A percentile compares a stretch with the other conserved stretches of the same genome.
These are phyloP conservation scores for Saraca asoca DNA, from an alignment of 331 rosid genomes.

Conservation along the genomic window DNA sequence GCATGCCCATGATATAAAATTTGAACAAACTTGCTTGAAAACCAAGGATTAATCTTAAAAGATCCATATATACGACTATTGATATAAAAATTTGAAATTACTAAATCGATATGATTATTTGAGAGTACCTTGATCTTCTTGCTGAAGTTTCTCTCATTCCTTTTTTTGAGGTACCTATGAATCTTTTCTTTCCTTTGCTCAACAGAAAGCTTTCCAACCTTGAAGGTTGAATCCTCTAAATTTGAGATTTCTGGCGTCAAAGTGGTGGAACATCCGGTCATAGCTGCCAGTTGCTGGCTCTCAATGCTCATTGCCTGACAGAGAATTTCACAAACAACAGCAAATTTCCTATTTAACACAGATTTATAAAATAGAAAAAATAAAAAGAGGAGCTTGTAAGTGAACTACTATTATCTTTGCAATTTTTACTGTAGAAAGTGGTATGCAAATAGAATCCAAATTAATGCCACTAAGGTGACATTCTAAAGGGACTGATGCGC, in stretches of 20 bases:
- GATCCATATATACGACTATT: conserved; percentile 1
- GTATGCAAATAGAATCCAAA: conserved; percentile 25
- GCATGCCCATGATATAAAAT: too few species aligned
- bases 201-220: conserved; percentile 85
- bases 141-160: conserved; percentile 94
- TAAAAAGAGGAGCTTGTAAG: background rate
- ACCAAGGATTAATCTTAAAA: background rate
- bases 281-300: conserved; percentile 64
- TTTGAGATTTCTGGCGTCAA: conserved; percentile 69
- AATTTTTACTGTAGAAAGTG: conserved; percentile 27
- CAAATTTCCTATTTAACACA: conserved; percentile 23
- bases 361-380: background rate
- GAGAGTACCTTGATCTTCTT: conserved; percentile 87
- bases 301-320: conserved; percentile 64
- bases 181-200: conserved; percentile 95
- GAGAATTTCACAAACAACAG: conserved; percentile 7
- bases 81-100: conserved; percentile 8
- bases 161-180: conserved; percentile 90
- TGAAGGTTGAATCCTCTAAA: conserved; percentile 72
- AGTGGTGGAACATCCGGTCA: conserved; percentile 59
- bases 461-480: conserved; percentile 28
- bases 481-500: conserved; percentile 34
- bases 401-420: conserved; percentile 15
- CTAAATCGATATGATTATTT: background rate
- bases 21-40: background rate